A percentile compares a stretch with the other conserved stretches of the same genome.
phyloP scores from a whole-genome alignment of 129 eudicot species.

The Flaveria brownii region DNA sequence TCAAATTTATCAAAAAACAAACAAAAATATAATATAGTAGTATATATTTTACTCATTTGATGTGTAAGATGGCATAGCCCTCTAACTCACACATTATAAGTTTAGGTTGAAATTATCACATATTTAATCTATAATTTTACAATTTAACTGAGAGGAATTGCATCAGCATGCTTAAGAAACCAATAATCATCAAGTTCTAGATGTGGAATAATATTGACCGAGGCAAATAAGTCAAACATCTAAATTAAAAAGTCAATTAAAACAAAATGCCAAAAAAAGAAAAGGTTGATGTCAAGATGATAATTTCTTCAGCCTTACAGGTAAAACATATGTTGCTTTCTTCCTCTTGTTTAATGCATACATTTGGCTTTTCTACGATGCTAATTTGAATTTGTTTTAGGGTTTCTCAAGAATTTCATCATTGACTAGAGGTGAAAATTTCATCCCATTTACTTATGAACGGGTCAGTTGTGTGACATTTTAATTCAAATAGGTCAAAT shows the following conservation, averaged over 20 bases:
- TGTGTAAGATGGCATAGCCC: no score
- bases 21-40: no score
- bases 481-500: background rate
- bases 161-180: background rate
- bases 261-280: slow-evolving; percentile 8
- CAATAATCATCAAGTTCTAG: background rate
- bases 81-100: background rate
- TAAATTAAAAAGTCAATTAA: slow-evolving; percentile 7
- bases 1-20: no score
- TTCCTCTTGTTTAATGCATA: slow-evolving; percentile 16
- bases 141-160: background rate
- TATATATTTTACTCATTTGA: background rate
- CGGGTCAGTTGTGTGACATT: background rate
- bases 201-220: background rate
- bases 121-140: background rate
- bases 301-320: slow-evolving; percentile 27
- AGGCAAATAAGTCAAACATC: background rate
- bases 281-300: slow-evolving; percentile 2
- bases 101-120: background rate
- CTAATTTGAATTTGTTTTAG: slow-evolving; percentile 33
- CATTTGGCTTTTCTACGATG: slow-evolving; percentile 7
- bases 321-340: slow-evolving; percentile 13
- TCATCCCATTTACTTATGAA: background rate
- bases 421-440: background rate
- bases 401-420: slow-evolving; percentile 4